Evolutionary conservation across 2,329 filamentous ascomycete genomes (phyloP).

Genomic region (Cladosporium austrohemisphaericum): DNA sequence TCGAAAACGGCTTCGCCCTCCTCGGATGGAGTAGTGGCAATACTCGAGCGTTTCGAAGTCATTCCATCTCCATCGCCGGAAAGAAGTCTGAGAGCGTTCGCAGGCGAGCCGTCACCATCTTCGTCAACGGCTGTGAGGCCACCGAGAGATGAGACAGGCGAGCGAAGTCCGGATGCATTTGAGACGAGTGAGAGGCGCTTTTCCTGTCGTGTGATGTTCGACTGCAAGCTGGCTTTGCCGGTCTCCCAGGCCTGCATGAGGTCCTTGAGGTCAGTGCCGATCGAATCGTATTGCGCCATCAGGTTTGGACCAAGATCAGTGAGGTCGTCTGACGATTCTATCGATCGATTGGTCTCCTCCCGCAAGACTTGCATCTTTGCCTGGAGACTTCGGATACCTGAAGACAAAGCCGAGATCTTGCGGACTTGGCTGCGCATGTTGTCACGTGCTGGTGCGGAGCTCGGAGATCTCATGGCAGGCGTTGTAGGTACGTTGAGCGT

Average conservation of each 20-base stretch:
- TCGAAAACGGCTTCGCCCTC: constrained; percentile 67
- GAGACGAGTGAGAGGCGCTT: constrained; percentile 53
- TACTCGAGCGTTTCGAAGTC: constrained; percentile 42
- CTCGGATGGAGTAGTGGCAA: constrained; percentile 48
- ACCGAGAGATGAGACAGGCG: constrained; percentile 55
- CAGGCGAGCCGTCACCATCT: constrained; percentile 50
- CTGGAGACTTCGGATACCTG: constrained; percentile 85
- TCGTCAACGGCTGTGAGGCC: constrained; percentile 57
- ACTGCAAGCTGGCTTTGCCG: constrained; percentile 76
- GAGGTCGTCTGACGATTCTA: constrained; percentile 62
- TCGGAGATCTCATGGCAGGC: constrained; percentile 55
- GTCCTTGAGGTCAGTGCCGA: constrained; percentile 75
- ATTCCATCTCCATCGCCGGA: constrained; percentile 59
- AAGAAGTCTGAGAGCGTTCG: constrained; percentile 71
- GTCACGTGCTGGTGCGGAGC: constrained; percentile 69
- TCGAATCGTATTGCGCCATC: constrained; percentile 89
- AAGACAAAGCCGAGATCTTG: constrained; percentile 82
- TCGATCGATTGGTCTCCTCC: constrained; percentile 77
- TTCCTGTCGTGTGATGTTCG: constrained; percentile 77
- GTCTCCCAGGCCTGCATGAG: constrained; percentile 49
- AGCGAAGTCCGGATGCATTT: constrained; percentile 39
- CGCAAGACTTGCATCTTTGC: constrained; percentile 89
- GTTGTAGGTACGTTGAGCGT: constrained; percentile 49
- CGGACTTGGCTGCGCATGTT: constrained; percentile 81
- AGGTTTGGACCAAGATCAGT: constrained; percentile 71